These are phyloP conservation scores for Straminergon stramineum DNA, from an alignment of 225 moss, liverwort and hornwort genomes.

Conservation along the genomic window DNA sequence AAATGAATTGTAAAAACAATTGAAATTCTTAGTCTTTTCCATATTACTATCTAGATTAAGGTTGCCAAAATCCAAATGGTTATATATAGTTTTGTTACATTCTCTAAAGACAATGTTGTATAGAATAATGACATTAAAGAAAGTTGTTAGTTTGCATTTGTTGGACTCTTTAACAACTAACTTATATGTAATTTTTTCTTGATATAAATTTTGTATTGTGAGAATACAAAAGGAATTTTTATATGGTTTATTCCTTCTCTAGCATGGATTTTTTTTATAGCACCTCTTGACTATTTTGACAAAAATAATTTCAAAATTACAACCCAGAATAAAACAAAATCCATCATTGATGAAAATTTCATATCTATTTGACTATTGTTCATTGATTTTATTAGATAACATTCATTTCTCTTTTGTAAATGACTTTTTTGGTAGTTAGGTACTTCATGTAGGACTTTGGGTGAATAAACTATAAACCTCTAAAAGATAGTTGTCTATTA, in stretches of 20 bases:
- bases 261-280: neutral
- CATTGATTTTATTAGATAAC: neutral
- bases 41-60: fast-evolving
- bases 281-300: neutral
- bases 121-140: too few species aligned
- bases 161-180: neutral
- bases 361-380: neutral
- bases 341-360: neutral
- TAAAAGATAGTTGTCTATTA: neutral
- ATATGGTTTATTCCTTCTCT: neutral
- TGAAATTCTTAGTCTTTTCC: neutral
- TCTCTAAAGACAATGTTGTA: neutral
- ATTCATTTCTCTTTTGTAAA: neutral
- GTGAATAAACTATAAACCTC: fast-evolving
- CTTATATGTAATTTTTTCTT: neutral
- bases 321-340: neutral
- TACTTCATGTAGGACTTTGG: neutral
- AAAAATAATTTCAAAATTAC: neutral
- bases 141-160: neutral
- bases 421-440: too few species aligned
- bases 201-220: too few species aligned
- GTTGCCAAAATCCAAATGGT: neutral
- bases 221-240: neutral
- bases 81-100: neutral
- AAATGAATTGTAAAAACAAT: neutral